These are phyloP conservation scores for Cryptosporidium ubiquitum DNA, from an alignment of 169 alveolate genomes.

Conservation along the genomic window DNA sequence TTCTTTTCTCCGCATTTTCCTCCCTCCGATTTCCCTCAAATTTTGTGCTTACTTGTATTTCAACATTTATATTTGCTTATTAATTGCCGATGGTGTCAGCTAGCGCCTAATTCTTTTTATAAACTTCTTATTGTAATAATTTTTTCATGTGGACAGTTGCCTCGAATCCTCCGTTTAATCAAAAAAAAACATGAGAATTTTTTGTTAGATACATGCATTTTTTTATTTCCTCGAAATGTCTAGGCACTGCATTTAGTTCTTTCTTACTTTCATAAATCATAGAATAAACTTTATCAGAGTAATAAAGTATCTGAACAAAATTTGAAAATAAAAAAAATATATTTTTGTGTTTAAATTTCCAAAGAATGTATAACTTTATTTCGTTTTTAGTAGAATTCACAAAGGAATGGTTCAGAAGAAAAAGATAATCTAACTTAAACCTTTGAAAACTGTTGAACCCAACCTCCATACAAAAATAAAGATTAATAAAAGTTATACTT, in stretches of 20 bases:
- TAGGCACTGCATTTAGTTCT: not conserved
- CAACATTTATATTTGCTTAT: no score
- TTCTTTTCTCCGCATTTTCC: not conserved
- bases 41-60: no score
- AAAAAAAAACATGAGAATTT: not conserved
- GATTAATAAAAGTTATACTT: not conserved
- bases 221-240: not conserved
- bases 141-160: not conserved
- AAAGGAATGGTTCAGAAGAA: slow-evolving; percentile 41
- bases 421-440: not conserved
- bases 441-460: not conserved
- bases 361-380: slow-evolving; percentile 15
- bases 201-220: not conserved
- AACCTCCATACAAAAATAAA: not conserved
- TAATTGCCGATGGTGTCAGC: not conserved
- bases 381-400: slow-evolving; percentile 26
- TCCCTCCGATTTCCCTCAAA: not conserved
- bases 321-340: not conserved
- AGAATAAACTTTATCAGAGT: not conserved
- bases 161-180: not conserved
- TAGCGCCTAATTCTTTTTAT: not conserved
- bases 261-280: not conserved
- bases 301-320: not conserved
- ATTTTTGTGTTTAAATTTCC: not conserved
- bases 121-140: no score